Percentiles rank a stretch among this genome's conserved stretches.
phyloP scores from a whole-genome alignment of 1,284 basidiomycete genomes.

The Somion occarium region DNA sequence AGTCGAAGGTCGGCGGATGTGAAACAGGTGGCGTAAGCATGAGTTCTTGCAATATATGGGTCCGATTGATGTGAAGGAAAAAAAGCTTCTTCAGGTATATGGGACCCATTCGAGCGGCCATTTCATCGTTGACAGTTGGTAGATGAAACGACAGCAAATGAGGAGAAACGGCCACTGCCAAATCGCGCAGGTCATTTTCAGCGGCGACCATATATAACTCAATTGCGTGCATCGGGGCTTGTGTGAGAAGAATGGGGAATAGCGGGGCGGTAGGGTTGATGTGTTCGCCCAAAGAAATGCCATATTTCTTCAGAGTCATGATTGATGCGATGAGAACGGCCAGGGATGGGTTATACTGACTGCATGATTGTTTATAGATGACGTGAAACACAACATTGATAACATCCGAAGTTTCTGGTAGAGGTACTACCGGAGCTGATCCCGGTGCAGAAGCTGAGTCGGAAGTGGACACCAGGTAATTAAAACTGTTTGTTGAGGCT shows the following conservation, averaged over 20 bases:
- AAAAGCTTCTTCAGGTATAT: constrained; percentile 25
- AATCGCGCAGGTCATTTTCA: constrained; percentile 17
- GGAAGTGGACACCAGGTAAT: constrained; percentile 36
- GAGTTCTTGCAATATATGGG: constrained; percentile 26
- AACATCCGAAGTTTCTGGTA: constrained; percentile 47
- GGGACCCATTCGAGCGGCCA: constrained; percentile 20
- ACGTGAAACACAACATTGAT: constrained; percentile 56
- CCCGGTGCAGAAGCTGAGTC: constrained; percentile 10
- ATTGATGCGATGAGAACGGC: constrained; percentile 44
- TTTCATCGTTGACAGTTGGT: constrained; percentile 20
- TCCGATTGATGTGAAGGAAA: constrained; percentile 30
- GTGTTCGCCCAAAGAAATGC: constrained; percentile 30
- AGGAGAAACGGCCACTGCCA: constrained; percentile 21
- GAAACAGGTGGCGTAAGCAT: constrained; percentile 25
- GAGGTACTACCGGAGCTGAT: constrained; percentile 29
- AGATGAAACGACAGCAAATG: constrained; percentile 20
- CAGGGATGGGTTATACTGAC: constrained; percentile 56
- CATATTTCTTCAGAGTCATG: constrained; percentile 43
- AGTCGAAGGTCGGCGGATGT: constrained; percentile 21
- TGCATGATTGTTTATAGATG: constrained; percentile 55
- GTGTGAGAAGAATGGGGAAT: constrained; percentile 4
- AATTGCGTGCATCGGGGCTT: constrained; percentile 15
- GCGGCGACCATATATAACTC: constrained; percentile 15
- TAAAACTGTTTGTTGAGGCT: constrained; percentile 52
- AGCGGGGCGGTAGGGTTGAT: background rate